Base-by-base conservation (phyloP, 179 eudicot species). In the Silene vulgaris region DNA sequence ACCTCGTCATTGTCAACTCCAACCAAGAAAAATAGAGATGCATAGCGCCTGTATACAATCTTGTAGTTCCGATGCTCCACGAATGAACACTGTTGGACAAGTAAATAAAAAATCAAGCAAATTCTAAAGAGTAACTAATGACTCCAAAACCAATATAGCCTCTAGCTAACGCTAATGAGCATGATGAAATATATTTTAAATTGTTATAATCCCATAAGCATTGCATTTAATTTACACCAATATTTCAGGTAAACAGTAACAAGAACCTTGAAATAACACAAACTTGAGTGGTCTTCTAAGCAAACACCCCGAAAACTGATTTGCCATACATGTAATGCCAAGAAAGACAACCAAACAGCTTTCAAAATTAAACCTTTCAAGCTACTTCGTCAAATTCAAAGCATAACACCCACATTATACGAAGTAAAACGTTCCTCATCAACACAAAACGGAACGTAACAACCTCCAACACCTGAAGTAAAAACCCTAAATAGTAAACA, bases 31-130 rank as follows among this genome's bases (percentile, higher is more conserved):
- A 95, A 95, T 11, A 95, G 77, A 45, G 99, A 95, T 50, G 99
- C 99, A 82, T 95, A 95, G 76, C 99, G 90, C 85, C 99, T 87
- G 32, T 95, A 95, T 17, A 95, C 96, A 71, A 95, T 84, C 85
- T 95, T 95, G 91, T 95, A 95, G 85, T 85, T 95, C 78, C 99
- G 91, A 81, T 95, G 99, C 95, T 95, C 99, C 32, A 95, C 99
- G 82, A 95, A 95, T 11, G 99, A 95, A 89, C 99, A 95, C 99
- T 95, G 95, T 74, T 56, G 35, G n/a, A 45, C 59, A 14, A 74
- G 5, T 73, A 20, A 40, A 8, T 40, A 57, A 40, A 76, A 66
- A 5, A 68, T 8, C 61, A 40, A 78, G 56, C 52, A 13, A 0
- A 30, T n/a, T 28, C 6, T 23, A 3, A 26, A 57, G 4, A 74